Conservation (phyloP, 257 asterid species). For the Anisodus acutangulus region DNA sequence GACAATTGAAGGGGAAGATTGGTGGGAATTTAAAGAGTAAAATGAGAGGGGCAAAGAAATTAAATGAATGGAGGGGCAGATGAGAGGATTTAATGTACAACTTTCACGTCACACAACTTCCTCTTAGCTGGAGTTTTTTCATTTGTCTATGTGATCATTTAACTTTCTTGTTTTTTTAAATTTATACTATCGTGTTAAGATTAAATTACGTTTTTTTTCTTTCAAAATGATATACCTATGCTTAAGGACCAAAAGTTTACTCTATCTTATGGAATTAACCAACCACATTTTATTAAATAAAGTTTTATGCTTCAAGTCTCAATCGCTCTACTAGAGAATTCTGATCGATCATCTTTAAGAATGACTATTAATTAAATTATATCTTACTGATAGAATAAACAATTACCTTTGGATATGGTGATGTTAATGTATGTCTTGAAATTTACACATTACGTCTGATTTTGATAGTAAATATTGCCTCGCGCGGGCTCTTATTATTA, state of each 20-base stretch:
- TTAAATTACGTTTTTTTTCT: too few species aligned
- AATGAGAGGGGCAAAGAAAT: slow-evolving; percentile 21
- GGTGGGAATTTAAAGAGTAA: slow-evolving; percentile 52
- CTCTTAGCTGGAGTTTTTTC: slow-evolving; percentile 62
- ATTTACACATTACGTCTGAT: neutral
- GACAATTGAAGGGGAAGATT: slow-evolving; percentile 33
- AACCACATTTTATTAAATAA: neutral
- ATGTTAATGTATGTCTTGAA: too few species aligned
- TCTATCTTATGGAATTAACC: neutral
- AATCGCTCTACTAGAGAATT: neutral
- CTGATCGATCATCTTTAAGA: neutral
- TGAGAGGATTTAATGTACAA: slow-evolving; percentile 67
- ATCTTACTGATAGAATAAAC: neutral
- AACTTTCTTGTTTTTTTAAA: too few species aligned
- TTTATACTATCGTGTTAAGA: too few species aligned
- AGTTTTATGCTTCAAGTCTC: neutral
- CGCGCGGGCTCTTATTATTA: too few species aligned
- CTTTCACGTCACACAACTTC: slow-evolving; percentile 64
- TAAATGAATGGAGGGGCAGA: slow-evolving; percentile 71
- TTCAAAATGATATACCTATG: too few species aligned
- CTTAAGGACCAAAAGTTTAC: too few species aligned
- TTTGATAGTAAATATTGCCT: neutral
- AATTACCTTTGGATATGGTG: neutral
- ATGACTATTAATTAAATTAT: neutral
- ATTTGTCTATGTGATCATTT: neutral